Percentiles rank a stretch among this genome's conserved stretches.
Conservation (phyloP, 1,284 basidiomycete genomes). For the Fistulina hepatica region DNA sequence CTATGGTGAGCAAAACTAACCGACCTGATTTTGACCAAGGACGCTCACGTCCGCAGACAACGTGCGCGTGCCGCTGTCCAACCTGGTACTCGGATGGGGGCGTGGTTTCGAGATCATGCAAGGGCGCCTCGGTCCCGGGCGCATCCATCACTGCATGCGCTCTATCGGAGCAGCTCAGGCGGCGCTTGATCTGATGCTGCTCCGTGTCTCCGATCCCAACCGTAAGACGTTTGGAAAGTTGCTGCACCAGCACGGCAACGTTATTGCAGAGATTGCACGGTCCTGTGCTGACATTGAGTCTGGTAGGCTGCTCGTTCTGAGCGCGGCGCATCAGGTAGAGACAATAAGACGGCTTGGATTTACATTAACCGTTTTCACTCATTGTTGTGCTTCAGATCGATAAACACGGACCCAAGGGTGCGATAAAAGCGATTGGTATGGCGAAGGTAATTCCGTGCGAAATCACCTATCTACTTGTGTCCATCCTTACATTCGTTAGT, state of each 20-base stretch:
- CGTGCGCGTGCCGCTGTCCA: constrained; percentile 76
- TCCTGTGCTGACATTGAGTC: constrained; percentile 90
- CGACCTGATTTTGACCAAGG: no score
- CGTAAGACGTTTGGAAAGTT: constrained; percentile 93
- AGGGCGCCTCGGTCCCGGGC: constrained; percentile 91
- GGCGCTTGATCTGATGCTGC: constrained; percentile 82
- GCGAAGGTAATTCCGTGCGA: constrained; percentile 70
- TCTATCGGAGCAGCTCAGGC: constrained; percentile 83
- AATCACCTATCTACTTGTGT: constrained; percentile 3
- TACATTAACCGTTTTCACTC: not conserved
- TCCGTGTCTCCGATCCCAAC: constrained; percentile 82
- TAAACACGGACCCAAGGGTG: constrained; percentile 82
- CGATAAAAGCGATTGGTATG: constrained; percentile 94
- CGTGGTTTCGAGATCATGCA: constrained; percentile 96
- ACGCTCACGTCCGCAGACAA: no score
- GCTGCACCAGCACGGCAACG: constrained; percentile 85
- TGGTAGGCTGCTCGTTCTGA: constrained; percentile 78
- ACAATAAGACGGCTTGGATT: not conserved
- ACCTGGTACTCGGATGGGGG: constrained; percentile 89
- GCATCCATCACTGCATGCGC: constrained; percentile 98
- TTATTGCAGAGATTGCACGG: constrained; percentile 83
- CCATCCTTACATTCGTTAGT: constrained; percentile 35
- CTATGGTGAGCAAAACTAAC: no score
- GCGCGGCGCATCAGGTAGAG: constrained; percentile 76
- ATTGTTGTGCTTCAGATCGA: constrained; percentile 59